These are phyloP conservation scores for Neopestalotiopsis clavispora DNA, from an alignment of 2,329 filamentous ascomycete genomes.

Conservation along the genomic window DNA sequence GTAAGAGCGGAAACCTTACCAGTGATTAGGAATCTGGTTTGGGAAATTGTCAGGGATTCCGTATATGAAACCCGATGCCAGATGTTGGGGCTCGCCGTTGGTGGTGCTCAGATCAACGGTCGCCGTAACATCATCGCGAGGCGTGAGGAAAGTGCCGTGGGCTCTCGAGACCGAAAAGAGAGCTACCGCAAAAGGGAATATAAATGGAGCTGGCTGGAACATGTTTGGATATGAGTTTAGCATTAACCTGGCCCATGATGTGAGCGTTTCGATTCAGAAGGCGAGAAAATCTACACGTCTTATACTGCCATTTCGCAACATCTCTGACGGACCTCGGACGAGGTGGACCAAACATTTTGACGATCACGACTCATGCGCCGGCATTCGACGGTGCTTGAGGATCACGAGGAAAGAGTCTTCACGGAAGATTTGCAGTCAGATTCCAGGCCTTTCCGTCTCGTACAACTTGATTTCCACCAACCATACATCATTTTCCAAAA, in stretches of 20 bases:
- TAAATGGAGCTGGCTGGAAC: neutral
- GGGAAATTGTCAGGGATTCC: constrained; percentile 26
- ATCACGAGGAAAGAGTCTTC: too few relatives aligned
- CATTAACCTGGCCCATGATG: neutral
- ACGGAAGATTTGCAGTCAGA: too few relatives aligned
- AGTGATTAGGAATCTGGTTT: constrained; percentile 25
- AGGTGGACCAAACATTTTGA: too few relatives aligned
- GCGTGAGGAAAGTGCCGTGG: neutral
- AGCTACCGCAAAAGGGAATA: too few relatives aligned
- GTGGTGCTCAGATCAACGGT: constrained; percentile 24
- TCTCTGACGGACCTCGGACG: neutral
- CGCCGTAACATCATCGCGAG: constrained; percentile 22
- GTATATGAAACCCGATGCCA: constrained; percentile 29
- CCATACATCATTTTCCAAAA: neutral
- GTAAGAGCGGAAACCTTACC: constrained; percentile 14
- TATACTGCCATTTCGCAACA: neutral
- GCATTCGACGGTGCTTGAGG: too few relatives aligned
- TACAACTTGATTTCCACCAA: neutral
- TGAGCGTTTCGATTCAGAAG: too few relatives aligned
- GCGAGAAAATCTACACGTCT: too few relatives aligned
- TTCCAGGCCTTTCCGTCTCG: too few relatives aligned
- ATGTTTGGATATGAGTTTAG: neutral
- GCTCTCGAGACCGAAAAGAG: neutral
- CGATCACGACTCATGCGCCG: too few relatives aligned
- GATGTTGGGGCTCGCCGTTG: constrained; percentile 24